Percentiles rank a stretch among this genome's conserved stretches.
Evolutionary conservation across 208 protist genomes (phyloP).

Genomic region (Naegleria lovaniensis): DNA sequence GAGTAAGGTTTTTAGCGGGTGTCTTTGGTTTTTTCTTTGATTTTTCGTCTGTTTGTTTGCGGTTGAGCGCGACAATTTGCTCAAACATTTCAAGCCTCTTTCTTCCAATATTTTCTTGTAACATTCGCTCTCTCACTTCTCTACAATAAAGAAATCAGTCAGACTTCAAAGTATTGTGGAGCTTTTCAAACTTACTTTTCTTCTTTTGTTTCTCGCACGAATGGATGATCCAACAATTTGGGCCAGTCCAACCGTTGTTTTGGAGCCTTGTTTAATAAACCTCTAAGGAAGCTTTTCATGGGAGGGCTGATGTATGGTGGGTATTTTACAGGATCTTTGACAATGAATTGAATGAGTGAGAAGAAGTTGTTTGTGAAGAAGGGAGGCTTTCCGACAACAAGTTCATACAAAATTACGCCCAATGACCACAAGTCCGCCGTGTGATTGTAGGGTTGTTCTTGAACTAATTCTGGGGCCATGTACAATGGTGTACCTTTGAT

Average conservation of each 20-base stretch:
- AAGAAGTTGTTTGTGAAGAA: constrained; percentile 92
- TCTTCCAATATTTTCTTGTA: neutral
- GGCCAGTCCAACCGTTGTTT: constrained; percentile 82
- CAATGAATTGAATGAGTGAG: constrained; percentile 86
- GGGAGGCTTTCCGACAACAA: constrained; percentile 87
- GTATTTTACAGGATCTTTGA: constrained; percentile 76
- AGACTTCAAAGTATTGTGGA: neutral
- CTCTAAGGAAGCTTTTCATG: constrained; percentile 82
- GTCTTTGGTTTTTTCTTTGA: neutral
- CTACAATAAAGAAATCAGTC: neutral
- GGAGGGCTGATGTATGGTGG: constrained; percentile 69
- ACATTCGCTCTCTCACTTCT: neutral
- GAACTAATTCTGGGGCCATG: constrained; percentile 90
- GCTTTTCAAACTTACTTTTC: constrained; percentile 58
- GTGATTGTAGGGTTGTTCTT: constrained; percentile 86
- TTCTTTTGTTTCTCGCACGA: constrained; percentile 63
- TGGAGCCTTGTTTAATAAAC: constrained; percentile 83
- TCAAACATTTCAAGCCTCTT: constrained; percentile 11
- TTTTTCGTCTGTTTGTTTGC: neutral
- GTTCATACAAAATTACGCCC: constrained; percentile 95
- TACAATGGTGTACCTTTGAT: constrained; percentile 92
- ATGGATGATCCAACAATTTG: constrained; percentile 70
- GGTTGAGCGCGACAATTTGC: neutral
- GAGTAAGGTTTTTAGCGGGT: neutral
- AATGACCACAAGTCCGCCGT: constrained; percentile 93